Conservation (phyloP, 2,329 filamentous ascomycete genomes). For the Colletotrichum acutatum region DNA sequence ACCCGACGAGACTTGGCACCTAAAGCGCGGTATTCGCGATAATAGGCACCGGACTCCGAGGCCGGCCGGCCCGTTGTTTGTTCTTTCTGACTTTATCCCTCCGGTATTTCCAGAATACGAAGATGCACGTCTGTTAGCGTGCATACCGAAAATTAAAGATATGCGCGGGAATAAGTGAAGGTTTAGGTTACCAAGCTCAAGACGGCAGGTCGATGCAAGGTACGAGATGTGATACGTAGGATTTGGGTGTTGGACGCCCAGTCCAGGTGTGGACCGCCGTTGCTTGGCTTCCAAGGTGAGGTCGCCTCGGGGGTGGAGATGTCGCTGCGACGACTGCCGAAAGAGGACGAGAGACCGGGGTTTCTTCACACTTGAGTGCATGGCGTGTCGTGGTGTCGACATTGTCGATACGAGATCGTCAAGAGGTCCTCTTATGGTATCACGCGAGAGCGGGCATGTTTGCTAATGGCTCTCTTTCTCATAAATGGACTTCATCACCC, state of each 20-base stretch:
- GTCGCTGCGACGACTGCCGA: constrained; percentile 9
- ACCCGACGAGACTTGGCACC: not conserved
- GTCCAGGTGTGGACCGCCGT: not conserved
- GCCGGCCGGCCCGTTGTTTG: not conserved
- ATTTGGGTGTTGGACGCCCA: not conserved
- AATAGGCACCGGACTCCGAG: not conserved
- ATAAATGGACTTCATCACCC: not conserved
- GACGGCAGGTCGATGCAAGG: constrained; percentile 28
- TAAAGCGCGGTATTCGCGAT: not conserved
- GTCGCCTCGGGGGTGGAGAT: constrained; percentile 27
- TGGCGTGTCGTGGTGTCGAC: not conserved
- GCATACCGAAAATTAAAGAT: not conserved
- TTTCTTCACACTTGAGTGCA: not conserved
- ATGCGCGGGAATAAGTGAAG: not conserved
- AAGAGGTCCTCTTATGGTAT: constrained; percentile 9
- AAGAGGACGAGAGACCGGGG: constrained; percentile 21
- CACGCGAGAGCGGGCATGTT: not conserved
- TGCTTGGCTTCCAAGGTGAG: constrained; percentile 21
- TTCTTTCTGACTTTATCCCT: not conserved
- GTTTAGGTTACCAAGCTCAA: constrained; percentile 17
- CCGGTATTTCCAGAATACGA: constrained; percentile 18
- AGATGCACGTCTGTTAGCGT: constrained; percentile 7
- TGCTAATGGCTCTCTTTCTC: not conserved
- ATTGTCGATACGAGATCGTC: constrained; percentile 26
- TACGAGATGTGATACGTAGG: not conserved